A percentile compares a stretch with the other conserved stretches of the same genome.
phyloP scores from a whole-genome alignment of 1,284 basidiomycete species.

The Wallemia ichthyophaga region DNA sequence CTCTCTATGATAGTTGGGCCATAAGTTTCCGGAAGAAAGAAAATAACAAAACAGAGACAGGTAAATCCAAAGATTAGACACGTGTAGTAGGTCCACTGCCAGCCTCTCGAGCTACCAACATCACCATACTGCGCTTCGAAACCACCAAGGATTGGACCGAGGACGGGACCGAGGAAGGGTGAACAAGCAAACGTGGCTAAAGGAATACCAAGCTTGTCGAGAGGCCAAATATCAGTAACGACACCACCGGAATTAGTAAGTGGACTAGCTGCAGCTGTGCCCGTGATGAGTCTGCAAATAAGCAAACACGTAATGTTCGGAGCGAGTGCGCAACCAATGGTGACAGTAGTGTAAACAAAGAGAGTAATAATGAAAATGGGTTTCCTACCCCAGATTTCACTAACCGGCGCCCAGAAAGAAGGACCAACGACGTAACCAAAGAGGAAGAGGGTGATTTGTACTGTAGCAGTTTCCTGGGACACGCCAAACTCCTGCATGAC shows the following conservation, averaged over 20 bases:
- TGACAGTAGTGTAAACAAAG: slow-evolving; percentile 18
- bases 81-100: slow-evolving; percentile 21
- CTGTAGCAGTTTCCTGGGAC: slow-evolving; percentile 15
- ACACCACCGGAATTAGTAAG: slow-evolving; percentile 20
- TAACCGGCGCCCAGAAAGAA: slow-evolving; percentile 16
- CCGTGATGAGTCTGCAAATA: slow-evolving; percentile 19
- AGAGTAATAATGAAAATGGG: slow-evolving; percentile 17
- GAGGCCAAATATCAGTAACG: slow-evolving; percentile 14
- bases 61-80: slow-evolving; percentile 15
- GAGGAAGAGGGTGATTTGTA: slow-evolving; percentile 19
- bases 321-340: slow-evolving; percentile 18
- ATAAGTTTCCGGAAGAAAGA: slow-evolving; percentile 19
- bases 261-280: slow-evolving; percentile 18
- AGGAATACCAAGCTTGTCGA: neutral
- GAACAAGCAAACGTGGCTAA: slow-evolving; percentile 10
- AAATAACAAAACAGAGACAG: slow-evolving; percentile 8
- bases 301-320: slow-evolving; percentile 19
- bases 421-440: slow-evolving; percentile 19
- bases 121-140: slow-evolving; percentile 13
- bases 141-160: slow-evolving; percentile 16
- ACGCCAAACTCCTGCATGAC: slow-evolving; percentile 15
- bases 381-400: slow-evolving; percentile 10
- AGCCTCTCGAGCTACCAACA: slow-evolving; percentile 6
- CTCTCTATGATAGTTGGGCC: slow-evolving; percentile 17
- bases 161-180: slow-evolving; percentile 18